Percentiles rank a stretch among this genome's conserved stretches.
phyloP scores from a whole-genome alignment of 495 filamentous ascomycete genomes.

The Letharia columbiana region DNA sequence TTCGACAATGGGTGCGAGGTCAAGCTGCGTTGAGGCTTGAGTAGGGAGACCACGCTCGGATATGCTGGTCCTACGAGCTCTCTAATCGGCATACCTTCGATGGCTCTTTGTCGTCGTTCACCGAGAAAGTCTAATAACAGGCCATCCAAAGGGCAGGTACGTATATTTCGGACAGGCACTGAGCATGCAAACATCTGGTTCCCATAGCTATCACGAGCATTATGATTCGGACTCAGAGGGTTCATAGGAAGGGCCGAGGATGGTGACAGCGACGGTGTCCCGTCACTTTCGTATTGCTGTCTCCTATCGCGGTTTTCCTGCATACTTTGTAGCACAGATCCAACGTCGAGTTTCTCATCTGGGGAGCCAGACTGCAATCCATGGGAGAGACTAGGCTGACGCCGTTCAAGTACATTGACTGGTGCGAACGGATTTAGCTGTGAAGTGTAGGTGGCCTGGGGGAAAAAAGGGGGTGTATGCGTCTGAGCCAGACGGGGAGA shows the following conservation, averaged over 20 bases:
- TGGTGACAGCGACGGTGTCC: slow-evolving; percentile 11
- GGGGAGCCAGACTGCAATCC: slow-evolving; percentile 46
- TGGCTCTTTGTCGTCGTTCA: slow-evolving; percentile 54
- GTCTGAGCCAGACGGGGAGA: slow-evolving; percentile 18
- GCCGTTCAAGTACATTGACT: slow-evolving; percentile 34
- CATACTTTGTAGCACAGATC: slow-evolving; percentile 50
- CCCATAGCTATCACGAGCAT: slow-evolving; percentile 9
- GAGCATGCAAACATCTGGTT: slow-evolving; percentile 29
- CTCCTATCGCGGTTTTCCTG: slow-evolving; percentile 16
- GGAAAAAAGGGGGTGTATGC: slow-evolving; percentile 12
- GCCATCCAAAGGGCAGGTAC: slow-evolving; percentile 64
- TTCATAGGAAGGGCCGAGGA: slow-evolving; percentile 17
- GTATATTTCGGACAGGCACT: slow-evolving; percentile 49
- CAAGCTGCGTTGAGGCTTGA: slow-evolving; percentile 53
- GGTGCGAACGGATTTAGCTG: slow-evolving; percentile 17
- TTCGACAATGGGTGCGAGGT: slow-evolving; percentile 68
- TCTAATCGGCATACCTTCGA: slow-evolving; percentile 48
- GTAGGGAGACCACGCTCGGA: slow-evolving; percentile 63
- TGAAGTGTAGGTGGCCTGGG: slow-evolving; percentile 13
- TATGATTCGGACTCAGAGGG: slow-evolving; percentile 12
- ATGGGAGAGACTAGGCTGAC: slow-evolving; percentile 45
- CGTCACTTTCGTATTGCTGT: slow-evolving; percentile 12
- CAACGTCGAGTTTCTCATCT: slow-evolving; percentile 54
- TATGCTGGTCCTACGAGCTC: slow-evolving; percentile 65
- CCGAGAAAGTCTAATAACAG: slow-evolving; percentile 69